Percentiles rank a stretch among this genome's conserved stretches.
Evolutionary conservation across 768 basidiomycete species (phyloP).

Genomic region (Suillus fuscotomentosus): DNA sequence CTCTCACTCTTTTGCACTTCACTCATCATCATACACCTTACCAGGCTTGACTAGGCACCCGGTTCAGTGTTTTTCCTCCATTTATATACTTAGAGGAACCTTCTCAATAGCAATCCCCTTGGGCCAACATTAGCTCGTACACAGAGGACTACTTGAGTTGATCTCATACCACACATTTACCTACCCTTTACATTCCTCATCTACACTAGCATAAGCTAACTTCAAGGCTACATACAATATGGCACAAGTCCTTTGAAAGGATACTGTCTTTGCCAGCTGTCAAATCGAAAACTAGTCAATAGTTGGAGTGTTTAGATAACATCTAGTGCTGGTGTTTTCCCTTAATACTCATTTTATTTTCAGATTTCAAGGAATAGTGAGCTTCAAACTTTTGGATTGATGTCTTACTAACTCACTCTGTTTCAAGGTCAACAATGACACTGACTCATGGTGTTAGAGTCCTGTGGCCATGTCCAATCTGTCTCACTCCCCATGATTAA

Average conservation of each 20-base stretch:
- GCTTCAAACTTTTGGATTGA: neutral
- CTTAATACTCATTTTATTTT: neutral
- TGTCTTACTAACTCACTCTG: neutral
- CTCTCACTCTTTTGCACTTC: too few relatives aligned
- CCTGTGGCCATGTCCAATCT: neutral
- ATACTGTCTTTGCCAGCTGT: neutral
- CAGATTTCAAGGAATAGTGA: neutral
- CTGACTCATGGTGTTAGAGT: neutral
- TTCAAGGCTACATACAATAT: neutral
- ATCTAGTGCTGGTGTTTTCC: neutral
- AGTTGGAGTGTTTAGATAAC: neutral
- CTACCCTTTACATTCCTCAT: too few relatives aligned
- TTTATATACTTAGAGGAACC: too few relatives aligned
- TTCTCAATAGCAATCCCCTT: too few relatives aligned
- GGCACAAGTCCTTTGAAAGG: neutral
- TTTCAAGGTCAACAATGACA: neutral
- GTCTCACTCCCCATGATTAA: neutral
- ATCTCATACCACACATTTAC: too few relatives aligned
- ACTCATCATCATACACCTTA: too few relatives aligned
- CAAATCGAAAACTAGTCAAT: neutral
- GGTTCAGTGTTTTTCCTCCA: too few relatives aligned
- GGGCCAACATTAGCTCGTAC: too few relatives aligned
- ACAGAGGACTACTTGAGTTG: too few relatives aligned
- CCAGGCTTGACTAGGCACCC: too few relatives aligned
- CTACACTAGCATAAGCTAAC: neutral